phyloP scores from a whole-genome alignment of 2,329 filamentous ascomycete species.

The Phyllosticta citribraziliensis region DNA sequence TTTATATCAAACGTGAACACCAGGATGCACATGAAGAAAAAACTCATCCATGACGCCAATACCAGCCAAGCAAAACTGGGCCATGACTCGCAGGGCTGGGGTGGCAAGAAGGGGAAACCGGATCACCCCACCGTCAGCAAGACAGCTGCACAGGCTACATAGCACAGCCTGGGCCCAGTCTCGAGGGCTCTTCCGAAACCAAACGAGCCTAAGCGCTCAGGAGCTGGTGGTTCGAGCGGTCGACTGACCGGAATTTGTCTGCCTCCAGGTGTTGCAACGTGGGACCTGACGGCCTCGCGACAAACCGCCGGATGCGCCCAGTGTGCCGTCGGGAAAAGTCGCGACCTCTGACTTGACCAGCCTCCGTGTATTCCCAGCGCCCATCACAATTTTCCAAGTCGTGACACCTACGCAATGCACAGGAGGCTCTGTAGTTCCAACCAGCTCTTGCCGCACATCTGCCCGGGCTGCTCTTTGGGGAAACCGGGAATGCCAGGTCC shows the following conservation, averaged over 20 bases:
- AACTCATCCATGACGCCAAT: not conserved
- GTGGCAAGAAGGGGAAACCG: not conserved
- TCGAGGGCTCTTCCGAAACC: not conserved
- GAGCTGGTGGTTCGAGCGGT: conserved; percentile 10
- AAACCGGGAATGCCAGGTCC: too few relatives aligned
- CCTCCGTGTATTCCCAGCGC: not conserved
- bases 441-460: not conserved
- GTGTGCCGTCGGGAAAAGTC: conserved; percentile 1
- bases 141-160: not conserved
- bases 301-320: not conserved
- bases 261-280: not conserved
- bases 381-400: not conserved
- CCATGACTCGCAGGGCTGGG: not conserved
- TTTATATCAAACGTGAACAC: not conserved
- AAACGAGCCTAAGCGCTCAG: not conserved
- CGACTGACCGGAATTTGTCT: conserved; percentile 2
- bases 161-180: not conserved
- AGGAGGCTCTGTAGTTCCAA: not conserved
- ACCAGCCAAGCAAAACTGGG: not conserved
- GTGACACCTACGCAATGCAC: not conserved
- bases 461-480: not conserved
- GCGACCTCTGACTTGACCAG: not conserved
- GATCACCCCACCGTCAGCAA: not conserved
- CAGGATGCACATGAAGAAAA: not conserved
- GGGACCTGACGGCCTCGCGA: not conserved